Evolutionary conservation across 306 rosid species (phyloP), one percentile per base, ranked within the genome.

Genomic region (Ormosia semicastrata): DNA sequence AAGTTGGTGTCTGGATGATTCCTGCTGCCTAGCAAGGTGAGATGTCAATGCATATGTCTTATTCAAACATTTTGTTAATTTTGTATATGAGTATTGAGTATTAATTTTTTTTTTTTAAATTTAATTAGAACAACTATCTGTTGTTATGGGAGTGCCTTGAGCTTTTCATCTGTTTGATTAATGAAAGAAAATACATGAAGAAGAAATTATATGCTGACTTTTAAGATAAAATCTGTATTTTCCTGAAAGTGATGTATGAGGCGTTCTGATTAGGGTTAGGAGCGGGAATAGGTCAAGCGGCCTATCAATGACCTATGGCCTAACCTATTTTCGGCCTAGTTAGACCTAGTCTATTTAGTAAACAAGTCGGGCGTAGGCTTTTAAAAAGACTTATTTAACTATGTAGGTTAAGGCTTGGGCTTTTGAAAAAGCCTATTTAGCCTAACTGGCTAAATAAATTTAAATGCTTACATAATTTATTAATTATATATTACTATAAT

Each of bases 1-100:
- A 93, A 93, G 85, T 81, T 91, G 88, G 91, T 93, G 62, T 88
- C 93, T 9, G 93, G 93, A 74, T 93, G 88, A 91, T 82, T 63
- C 85, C 29, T 24, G 24, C 24, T 24, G 1, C 24, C 24, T 29
- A 1, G 32, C 67, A 44, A 73, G 88, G 91, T 89, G n/a, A 78
- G 74, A 68, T 82, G 64, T 29, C 71, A n/a, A 66, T 66, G 66
- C 56, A 39, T 54, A 24, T 54, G 34, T 13, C 60, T 24, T 11
- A 4, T 73, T 32, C 39, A 30, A 70, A 3, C 64, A 18, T 54
- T 70, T 59, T 66, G 2, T 49, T 46, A 7, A 7, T 40, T 9
- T 73, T 41, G 33, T 29, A 24, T 7, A 1, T 56, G 12, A 40
- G 9, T 44, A 6, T 30, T 4, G 24, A 41, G 30, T 7, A 10